phyloP scores from a whole-genome alignment of 129 eudicot species.

The Rutidosis leptorrhynchoides region DNA sequence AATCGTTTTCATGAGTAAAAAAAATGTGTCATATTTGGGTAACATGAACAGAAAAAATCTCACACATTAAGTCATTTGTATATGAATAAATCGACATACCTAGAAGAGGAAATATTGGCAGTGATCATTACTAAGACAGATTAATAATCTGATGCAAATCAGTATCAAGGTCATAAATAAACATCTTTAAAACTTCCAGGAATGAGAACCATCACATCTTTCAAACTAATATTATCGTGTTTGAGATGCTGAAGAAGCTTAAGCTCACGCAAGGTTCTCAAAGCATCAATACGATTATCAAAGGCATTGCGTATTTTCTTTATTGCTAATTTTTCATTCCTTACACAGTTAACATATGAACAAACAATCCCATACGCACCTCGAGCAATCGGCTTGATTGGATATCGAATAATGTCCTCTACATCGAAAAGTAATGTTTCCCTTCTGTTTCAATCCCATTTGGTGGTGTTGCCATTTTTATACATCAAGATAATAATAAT shows the following conservation, averaged over 20 bases:
- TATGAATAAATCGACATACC: constrained; percentile 35
- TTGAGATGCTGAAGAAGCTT: constrained; percentile 68
- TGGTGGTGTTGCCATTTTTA: constrained; percentile 79
- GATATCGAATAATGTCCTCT: constrained; percentile 79
- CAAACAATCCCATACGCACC: constrained; percentile 82
- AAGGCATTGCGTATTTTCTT: constrained; percentile 72
- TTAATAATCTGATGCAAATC: constrained; percentile 74
- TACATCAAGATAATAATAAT: constrained; percentile 18
- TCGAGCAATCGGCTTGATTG: constrained; percentile 66
- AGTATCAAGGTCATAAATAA: constrained; percentile 69
- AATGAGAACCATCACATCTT: constrained; percentile 70
- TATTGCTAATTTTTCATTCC: constrained; percentile 73
- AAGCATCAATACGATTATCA: constrained; percentile 67
- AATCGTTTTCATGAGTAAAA: no score
- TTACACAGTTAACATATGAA: constrained; percentile 70
- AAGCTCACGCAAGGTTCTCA: constrained; percentile 71
- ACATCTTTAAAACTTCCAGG: constrained; percentile 71
- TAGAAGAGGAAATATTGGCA: constrained; percentile 76
- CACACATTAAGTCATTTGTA: not conserved
- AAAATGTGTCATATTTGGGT: no score
- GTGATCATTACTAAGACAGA: constrained; percentile 71
- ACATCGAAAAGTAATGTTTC: constrained; percentile 81
- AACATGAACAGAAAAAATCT: no score
- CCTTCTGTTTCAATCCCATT: constrained; percentile 60
- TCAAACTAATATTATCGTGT: constrained; percentile 65